A percentile compares a stretch with the other conserved stretches of the same genome.
Conservation (phyloP, 805 yeast species). For the Lachancea dasiensis region DNA sequence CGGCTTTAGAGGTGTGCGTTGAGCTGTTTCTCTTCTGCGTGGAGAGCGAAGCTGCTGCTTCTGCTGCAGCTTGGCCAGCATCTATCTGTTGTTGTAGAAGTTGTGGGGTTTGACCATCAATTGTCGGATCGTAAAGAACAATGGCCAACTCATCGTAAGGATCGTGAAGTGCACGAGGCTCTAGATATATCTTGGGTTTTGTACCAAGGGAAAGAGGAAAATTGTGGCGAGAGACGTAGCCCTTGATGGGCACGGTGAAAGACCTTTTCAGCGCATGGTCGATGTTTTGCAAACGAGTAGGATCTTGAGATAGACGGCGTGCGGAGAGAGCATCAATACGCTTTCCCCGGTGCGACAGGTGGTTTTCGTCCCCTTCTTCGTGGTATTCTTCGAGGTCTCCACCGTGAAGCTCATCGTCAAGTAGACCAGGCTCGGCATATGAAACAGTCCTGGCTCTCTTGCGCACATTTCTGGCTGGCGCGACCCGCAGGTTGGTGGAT, state of each 20-base stretch:
- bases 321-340: constrained; percentile 58
- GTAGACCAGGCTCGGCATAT: constrained; percentile 16
- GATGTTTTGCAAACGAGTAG: constrained; percentile 28
- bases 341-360: constrained; percentile 22
- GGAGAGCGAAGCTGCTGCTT: constrained; percentile 14
- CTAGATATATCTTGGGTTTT: constrained; percentile 55
- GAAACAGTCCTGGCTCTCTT: constrained; percentile 33
- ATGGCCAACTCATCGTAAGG: constrained; percentile 91
- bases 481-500: constrained; percentile 12
- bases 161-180: constrained; percentile 93
- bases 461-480: constrained; percentile 21
- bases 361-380: constrained; percentile 30
- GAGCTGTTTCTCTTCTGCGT: constrained; percentile 9
- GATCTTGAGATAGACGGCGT: constrained; percentile 41
- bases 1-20: background rate
- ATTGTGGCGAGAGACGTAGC: constrained; percentile 31
- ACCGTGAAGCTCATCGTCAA: constrained; percentile 29
- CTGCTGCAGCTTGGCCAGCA: constrained; percentile 3
- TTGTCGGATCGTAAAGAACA: constrained; percentile 91
- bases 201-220: constrained; percentile 87
- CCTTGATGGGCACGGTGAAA: constrained; percentile 59
- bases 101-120: constrained; percentile 47
- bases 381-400: constrained; percentile 30
- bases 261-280: constrained; percentile 41
- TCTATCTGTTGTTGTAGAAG: constrained; percentile 10